These are phyloP conservation scores for Polytolypa hystricis DNA, from an alignment of 2,329 filamentous ascomycete genomes.

Conservation along the genomic window DNA sequence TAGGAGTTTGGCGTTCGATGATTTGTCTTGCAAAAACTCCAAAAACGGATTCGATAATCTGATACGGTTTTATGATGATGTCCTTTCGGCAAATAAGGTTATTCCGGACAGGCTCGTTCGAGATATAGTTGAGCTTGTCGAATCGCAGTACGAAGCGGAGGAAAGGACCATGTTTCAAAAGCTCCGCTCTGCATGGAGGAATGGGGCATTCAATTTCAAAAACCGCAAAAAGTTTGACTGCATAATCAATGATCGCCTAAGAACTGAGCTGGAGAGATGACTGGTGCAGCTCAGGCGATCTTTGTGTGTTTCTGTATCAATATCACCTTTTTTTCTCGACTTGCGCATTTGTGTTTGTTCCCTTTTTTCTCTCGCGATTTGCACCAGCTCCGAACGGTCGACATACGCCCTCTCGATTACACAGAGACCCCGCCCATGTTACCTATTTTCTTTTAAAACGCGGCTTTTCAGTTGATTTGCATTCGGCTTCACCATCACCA, in stretches of 20 bases:
- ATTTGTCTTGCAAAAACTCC: constrained; percentile 42
- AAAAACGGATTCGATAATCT: constrained; percentile 51
- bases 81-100: constrained; percentile 40
- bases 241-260: constrained; percentile 41
- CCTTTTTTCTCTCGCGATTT: too few relatives aligned
- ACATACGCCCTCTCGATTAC: too few relatives aligned
- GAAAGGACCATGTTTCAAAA: constrained; percentile 40
- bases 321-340: background rate
- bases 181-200: constrained; percentile 42
- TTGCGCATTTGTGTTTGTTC: too few relatives aligned
- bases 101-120: constrained; percentile 41
- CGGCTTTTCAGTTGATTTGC: too few relatives aligned
- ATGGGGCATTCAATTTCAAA: constrained; percentile 43
- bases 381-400: too few relatives aligned
- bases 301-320: background rate
- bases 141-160: constrained; percentile 32
- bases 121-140: constrained; percentile 46
- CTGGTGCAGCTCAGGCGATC: background rate
- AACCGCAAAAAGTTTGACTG: constrained; percentile 47
- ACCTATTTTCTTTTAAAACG: too few relatives aligned
- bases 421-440: too few relatives aligned
- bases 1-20: constrained; percentile 53
- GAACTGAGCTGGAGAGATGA: constrained; percentile 35
- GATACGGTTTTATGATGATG: constrained; percentile 53
- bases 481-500: too few relatives aligned